Evolutionary conservation across 2,329 filamentous ascomycete species (phyloP), one percentile per base, ranked within the genome.

Genomic region (Coniochaeta hoffmannii): DNA sequence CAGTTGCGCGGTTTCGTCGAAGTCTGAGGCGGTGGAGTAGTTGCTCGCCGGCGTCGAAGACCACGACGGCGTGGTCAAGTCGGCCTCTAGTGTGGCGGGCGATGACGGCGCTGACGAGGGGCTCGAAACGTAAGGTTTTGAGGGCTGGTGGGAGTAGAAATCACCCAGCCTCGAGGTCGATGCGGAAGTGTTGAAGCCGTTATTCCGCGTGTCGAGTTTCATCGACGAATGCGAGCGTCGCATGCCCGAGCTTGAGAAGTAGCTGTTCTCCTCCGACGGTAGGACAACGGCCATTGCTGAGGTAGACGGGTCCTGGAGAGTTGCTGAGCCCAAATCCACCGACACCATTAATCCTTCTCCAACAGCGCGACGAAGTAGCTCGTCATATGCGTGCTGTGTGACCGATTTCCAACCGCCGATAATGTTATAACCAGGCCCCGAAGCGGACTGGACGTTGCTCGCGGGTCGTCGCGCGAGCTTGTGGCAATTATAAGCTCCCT

Each of bases 31-130:
- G 55, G 81, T 78, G 55, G 87, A 70, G 12, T 84, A 87, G 55
- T 86, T 70, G 61, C 80, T 85, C 17, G 80, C 78, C 4, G 84
- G 80, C 3, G 84, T 88, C 2, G 85, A 87, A 24, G 77, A 75
- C 65, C 78, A 81, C 1, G 84, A 86, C 4, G 78, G 72, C 22
- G 78, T 73, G 22, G 72, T 83, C 66, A 72, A 81, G 59, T 82
- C 80, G 55, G 72, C 72, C 55, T 77, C 76, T 34, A 76, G 59
- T 14, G 76, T 76, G 54, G 73, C 74, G 26, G 82, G 81, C 31
- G 82, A 84, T 0, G 81, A 82, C n/a, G 79, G 74, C 2, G 74
- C 70, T 2, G 82, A 83, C 3, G 80, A 83, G 11, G 71, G 69
- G 50, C 72, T 73, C 14, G 79, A 79, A 50, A 74, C 75, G 41